Evolutionary conservation across 129 eudicot species (phyloP), one percentile per base, ranked within the genome.

Genomic region (Rutidosis leptorrhynchoides): DNA sequence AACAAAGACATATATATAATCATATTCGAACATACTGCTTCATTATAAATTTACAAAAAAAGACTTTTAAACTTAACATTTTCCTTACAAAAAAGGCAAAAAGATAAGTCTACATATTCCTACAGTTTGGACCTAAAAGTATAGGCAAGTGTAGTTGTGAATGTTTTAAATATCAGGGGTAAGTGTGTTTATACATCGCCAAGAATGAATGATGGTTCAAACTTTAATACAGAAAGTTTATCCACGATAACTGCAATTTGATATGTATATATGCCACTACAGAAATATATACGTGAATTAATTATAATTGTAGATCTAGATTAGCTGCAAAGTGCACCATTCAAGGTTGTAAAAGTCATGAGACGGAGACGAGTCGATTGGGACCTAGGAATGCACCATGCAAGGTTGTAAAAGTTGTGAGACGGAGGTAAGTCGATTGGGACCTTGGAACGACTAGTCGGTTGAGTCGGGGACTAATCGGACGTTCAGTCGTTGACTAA

Each of bases 301-400:
- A 51, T 17, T 67, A 52, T 21, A 67, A 30, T 20, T 22, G n/a
- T 35, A 68, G 53, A 33, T 37, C 12, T 35, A 68, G 53, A 33
- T 37, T 37, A 37, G 12, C 3, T 37, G 45, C 58, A 53, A 53
- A 53, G 58, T 53, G 26, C 58, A 53, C 30, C 16, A 22, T 30
- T 48, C 29, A 20, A 10, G 16, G n/a, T n/a, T n/a, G n/a, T n/a
- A n/a, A n/a, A n/a, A n/a, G n/a, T n/a, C n/a, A n/a, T n/a, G n/a
- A n/a, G n/a, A n/a, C n/a, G n/a, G n/a, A n/a, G n/a, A n/a, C n/a
- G n/a, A n/a, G n/a, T n/a, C n/a, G n/a, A n/a, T n/a, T n/a, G n/a
- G n/a, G n/a, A n/a, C n/a, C n/a, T n/a, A n/a, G n/a, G n/a, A n/a
- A n/a, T n/a, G n/a, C n/a, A n/a, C n/a, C n/a, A n/a, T n/a, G n/a